Evolutionary conservation across 2,329 filamentous ascomycete species (phyloP).

Genomic region (Fonsecaea pedrosoi): DNA sequence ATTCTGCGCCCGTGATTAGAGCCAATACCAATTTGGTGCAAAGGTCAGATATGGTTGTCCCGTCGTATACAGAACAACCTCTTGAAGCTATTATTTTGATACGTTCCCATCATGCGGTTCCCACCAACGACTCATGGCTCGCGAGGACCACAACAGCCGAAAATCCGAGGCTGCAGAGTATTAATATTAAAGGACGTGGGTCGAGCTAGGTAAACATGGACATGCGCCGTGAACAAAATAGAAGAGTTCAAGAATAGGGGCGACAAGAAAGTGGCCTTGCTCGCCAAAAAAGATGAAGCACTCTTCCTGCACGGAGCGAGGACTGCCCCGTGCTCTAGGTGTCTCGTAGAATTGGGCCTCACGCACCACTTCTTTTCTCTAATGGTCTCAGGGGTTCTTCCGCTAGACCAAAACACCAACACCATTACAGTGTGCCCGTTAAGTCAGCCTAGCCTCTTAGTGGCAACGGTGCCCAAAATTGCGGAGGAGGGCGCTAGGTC

Average conservation of each 20-base stretch:
- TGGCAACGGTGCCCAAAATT: not conserved
- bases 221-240: not conserved
- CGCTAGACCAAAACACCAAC: not conserved
- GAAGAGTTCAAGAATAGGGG: not conserved
- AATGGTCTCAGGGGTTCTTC: conserved; percentile 1
- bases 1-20: not conserved
- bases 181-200: not conserved
- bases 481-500: conserved; percentile 21
- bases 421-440: not conserved
- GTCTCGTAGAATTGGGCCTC: not conserved
- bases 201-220: not conserved
- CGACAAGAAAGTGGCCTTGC: not conserved
- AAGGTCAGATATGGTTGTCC: not conserved
- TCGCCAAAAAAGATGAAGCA: not conserved
- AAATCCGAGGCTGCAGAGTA: not conserved
- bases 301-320: not conserved
- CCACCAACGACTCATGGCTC: not conserved
- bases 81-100: not conserved
- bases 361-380: not conserved
- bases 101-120: not conserved
- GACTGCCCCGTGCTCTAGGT: not conserved
- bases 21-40: not conserved
- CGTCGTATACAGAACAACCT: not conserved
- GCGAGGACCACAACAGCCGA: not conserved
- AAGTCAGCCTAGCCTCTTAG: conserved; percentile 12